phyloP scores from a whole-genome alignment of 2,329 filamentous ascomycete species.

The Alternaria ventricosa region DNA sequence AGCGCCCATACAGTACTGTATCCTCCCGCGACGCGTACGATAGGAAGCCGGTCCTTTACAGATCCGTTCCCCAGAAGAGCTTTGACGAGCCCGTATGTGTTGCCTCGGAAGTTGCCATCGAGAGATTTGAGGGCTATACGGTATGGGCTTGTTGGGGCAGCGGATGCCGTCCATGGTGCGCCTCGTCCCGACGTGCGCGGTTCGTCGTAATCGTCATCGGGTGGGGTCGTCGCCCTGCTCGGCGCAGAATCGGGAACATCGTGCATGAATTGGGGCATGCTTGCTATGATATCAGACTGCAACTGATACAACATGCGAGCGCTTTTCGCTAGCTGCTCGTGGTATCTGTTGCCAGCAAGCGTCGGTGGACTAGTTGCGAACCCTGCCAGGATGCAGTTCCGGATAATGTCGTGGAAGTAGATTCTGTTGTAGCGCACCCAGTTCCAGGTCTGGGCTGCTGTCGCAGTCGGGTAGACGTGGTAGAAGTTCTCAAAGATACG shows the following conservation, averaged over 20 bases:
- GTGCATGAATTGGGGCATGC: conserved; percentile 44
- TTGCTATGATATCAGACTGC: conserved; percentile 44
- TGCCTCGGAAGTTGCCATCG: conserved; percentile 31
- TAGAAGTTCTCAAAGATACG: conserved; percentile 37
- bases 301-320: conserved; percentile 30
- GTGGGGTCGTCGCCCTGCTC: neutral
- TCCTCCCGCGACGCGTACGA: conserved; percentile 41
- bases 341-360: conserved; percentile 28
- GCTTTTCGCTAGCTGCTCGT: conserved; percentile 29
- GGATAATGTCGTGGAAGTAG: conserved; percentile 45
- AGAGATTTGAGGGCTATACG: conserved; percentile 16
- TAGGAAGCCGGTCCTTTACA: conserved; percentile 31
- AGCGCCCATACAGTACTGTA: conserved; percentile 42
- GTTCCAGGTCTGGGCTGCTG: conserved; percentile 42
- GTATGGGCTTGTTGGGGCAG: neutral
- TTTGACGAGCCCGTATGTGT: neutral
- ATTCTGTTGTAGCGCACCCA: conserved; percentile 44
- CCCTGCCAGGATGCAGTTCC: conserved; percentile 36
- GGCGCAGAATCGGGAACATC: conserved; percentile 33
- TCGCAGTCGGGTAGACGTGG: conserved; percentile 38
- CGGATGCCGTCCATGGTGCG: neutral
- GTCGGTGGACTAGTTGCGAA: conserved; percentile 34
- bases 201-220: neutral
- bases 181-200: neutral
- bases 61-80: neutral